Percentiles rank a stretch among this genome's conserved stretches.
These are phyloP conservation scores for Dactylonectria macrodidyma DNA, from an alignment of 2,329 filamentous ascomycete species.

Conservation along the genomic window DNA sequence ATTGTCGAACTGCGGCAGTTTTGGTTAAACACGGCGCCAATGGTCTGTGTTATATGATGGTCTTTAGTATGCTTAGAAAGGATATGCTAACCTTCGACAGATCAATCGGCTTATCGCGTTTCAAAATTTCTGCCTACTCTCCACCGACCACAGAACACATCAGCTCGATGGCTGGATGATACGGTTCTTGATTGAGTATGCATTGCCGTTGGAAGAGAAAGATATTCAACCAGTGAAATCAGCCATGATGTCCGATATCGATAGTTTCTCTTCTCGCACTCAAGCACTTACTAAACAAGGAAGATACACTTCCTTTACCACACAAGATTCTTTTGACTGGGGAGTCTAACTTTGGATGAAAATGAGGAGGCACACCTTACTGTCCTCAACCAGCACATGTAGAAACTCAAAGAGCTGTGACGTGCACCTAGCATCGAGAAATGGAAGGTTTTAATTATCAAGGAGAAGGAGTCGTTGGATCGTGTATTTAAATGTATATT, in stretches of 20 bases:
- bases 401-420: too few relatives aligned
- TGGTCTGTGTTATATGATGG: slow-evolving; percentile 17
- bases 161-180: slow-evolving; percentile 41
- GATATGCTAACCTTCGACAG: slow-evolving; percentile 13
- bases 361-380: too few relatives aligned
- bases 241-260: not conserved
- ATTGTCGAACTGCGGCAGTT: slow-evolving; percentile 36
- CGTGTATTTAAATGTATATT: too few relatives aligned
- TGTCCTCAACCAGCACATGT: too few relatives aligned
- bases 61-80: not conserved
- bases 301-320: slow-evolving; percentile 1
- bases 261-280: not conserved
- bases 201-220: slow-evolving; percentile 25
- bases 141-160: slow-evolving; percentile 28
- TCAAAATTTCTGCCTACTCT: slow-evolving; percentile 37
- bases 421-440: too few relatives aligned
- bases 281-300: slow-evolving; percentile 1
- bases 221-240: not conserved
- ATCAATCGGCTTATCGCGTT: slow-evolving; percentile 36
- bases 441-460: too few relatives aligned
- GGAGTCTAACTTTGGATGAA: too few relatives aligned
- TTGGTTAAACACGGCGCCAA: slow-evolving; percentile 32
- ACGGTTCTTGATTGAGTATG: slow-evolving; percentile 36
- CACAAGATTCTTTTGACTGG: not conserved
- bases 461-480: too few relatives aligned